phyloP scores from a whole-genome alignment of 2,329 filamentous ascomycete genomes.

The Penicillium hordei region DNA sequence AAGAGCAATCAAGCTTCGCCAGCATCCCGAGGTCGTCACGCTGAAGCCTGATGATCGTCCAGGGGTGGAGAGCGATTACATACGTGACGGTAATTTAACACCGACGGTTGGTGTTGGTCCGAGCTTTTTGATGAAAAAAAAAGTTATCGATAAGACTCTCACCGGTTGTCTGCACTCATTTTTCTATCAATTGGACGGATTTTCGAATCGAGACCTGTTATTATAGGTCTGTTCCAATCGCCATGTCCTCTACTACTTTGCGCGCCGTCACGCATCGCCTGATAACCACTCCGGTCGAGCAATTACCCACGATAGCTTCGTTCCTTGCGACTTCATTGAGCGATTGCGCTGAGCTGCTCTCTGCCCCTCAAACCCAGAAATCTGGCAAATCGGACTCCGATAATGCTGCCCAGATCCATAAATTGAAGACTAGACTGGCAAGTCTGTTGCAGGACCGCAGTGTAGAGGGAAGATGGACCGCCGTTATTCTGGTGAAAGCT shows the following conservation, averaged over 20 bases:
- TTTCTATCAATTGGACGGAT: neutral
- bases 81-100: constrained; percentile 29
- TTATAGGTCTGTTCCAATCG: neutral
- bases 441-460: constrained; percentile 76
- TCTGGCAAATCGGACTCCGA: constrained; percentile 65
- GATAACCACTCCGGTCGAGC: constrained; percentile 66
- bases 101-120: constrained; percentile 36
- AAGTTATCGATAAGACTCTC: constrained; percentile 19
- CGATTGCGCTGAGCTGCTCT: constrained; percentile 61
- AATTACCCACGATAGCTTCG: constrained; percentile 72
- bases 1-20: constrained; percentile 12
- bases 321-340: constrained; percentile 61
- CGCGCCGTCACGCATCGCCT: constrained; percentile 54
- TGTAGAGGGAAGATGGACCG: constrained; percentile 72
- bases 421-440: constrained; percentile 74
- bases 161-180: neutral
- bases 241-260: constrained; percentile 38
- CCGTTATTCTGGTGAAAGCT: constrained; percentile 75
- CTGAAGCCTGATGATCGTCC: constrained; percentile 25
- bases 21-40: constrained; percentile 7
- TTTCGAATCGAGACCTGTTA: neutral
- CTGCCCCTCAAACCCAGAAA: constrained; percentile 58
- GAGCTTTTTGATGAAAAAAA: constrained; percentile 27
- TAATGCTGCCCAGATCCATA: constrained; percentile 70
- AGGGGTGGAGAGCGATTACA: constrained; percentile 22